Base-by-base conservation (phyloP, 441 rosid genomes). In the Populus hybrid region DNA sequence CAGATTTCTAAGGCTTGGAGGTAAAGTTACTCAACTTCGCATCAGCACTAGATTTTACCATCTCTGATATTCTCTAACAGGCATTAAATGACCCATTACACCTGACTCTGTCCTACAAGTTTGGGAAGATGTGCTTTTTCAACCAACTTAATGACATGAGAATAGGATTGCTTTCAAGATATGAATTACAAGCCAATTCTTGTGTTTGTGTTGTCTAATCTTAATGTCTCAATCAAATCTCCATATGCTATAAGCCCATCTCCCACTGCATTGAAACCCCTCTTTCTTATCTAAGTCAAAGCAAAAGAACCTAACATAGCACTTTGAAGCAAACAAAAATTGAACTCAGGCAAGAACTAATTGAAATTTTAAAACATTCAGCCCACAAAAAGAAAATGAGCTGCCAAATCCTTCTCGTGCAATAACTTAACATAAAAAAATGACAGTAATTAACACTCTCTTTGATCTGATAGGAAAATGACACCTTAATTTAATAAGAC, bases 391-490 rank as follows among this genome's bases (percentile, higher is more conserved):
- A 38, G 73, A 42, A 66, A 38, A 73, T 34, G 42, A 59, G 80
- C 34, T 18, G 19, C 30, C 71, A 32, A 0, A 50, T 50, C 57
- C 19, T 46, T 42, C 19, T 66, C 68, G 21, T 19, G 67, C 21
- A 74, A 38, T 57, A 57, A 74, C 28, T 65, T 26, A 38, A 34
- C 38, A 1, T 16, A 0, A 14, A 9, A 67, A 30, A 75, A 28
- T 10, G 10, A 73, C 26, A 67, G 24, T n/a, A 24, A 69, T 53
- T 2, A 78, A 57, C 24, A 61, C 18, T 28, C 24, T 35, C 7
- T 36, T 57, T 67, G 61, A 28, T 24, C 36, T 24, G 26, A 40
- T 8, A 30, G 69, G 76, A 78, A 57, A 67, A 67, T 50, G 80
- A 72, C 76, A 67, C 38, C 42, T 59, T 36, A 16, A 64, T 73